Base-by-base conservation (phyloP, 23 red algal genomes). In the Chondrus crispus region DNA sequence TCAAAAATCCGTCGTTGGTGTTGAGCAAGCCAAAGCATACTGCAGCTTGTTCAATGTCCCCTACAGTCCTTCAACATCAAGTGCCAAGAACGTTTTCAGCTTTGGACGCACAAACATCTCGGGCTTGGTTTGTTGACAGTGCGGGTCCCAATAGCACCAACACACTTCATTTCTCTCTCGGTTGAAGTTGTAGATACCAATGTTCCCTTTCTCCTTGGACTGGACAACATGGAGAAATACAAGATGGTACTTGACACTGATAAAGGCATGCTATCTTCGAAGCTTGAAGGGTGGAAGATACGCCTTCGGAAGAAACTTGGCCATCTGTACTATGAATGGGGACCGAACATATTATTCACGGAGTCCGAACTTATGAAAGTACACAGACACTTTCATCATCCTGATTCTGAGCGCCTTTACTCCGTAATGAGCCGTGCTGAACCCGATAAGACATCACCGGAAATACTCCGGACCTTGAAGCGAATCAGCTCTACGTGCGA, bases 371-470 rank as follows among this genome's bases (percentile, higher is more conserved):
- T 69, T 29, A 22, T 32, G 44, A 62, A 68, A 1, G 37, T 85
- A 0, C 81, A 85, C 26, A 47, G 81, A 28, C 81, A 85, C 50
- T 85, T 85, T 58, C 44, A 68, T 68, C 81, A 85, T 51, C 81
- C 81, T 3, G 28, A 42, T 11, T 32, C 81, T 66, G 81, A 58
- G 44, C 14, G n/a, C 13, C 60, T 85, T 2, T 62, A 41, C 7
- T 40, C 81, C 19, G 5, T 85, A 28, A 40, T 85, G 2, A 28
- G 57, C 30, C 46, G 44, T 0, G 81, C 81, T 14, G 38, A 40
- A 10, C 53, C 26, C 30, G 53, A 62, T 8, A 62, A 42, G 29
- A 44, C 14, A 18, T 39, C 52, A 29, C 52, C 52, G 33, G 2
- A 62, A 33, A 29, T 68, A 13, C 33, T 85, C 14, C 35, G 33